Evolutionary conservation across 345 rosid species (phyloP), one percentile per base, ranked within the genome.

Genomic region (Dimocarpus longan): DNA sequence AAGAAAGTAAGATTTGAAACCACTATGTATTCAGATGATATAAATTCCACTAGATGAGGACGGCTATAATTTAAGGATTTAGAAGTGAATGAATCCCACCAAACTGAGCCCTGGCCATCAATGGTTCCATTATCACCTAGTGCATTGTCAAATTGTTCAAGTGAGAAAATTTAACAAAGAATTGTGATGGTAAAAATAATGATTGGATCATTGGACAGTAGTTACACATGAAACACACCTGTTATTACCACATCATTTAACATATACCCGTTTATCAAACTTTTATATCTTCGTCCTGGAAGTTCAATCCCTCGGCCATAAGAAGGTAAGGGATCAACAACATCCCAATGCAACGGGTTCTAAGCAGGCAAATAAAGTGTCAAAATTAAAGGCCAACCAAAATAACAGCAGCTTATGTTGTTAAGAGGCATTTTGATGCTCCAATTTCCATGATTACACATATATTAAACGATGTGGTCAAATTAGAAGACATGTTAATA

Each of bases 261-360:
- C 90, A 79, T 88, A 73, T 93, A 90, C 5, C 97, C 99, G 60
- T 92, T 93, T 80, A 91, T 88, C 88, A 96, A 87, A 85, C 98
- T 92, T 73, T 88, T 81, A 66, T 96, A 93, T 76, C 97, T 88
- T 73, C 80, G 44, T 48, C 99, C 96, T 0, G 97, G 96, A 82
- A 90, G 87, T 75, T 95, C 95, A 46, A 91, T 80, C 80, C 99
- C 97, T 1, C 94, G 93, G 50, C 98, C 99, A 73, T 95, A 95
- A 0, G 98, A 92, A 0, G 99, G 98, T 50, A 95, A 79, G 6
- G 98, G 96, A 50, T 84, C 92, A n/a, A 90, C 87, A 66, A 90
- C 73, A 19, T 90, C 97, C 98, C 98, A 95, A 67, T 90, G 97
- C 9, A 93, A 82, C 16, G 92, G 91, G 80, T 92, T 88, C 99